These are phyloP conservation scores for Hypoxylon sp. DNA, from an alignment of 2,329 filamentous ascomycete genomes.

Conservation along the genomic window DNA sequence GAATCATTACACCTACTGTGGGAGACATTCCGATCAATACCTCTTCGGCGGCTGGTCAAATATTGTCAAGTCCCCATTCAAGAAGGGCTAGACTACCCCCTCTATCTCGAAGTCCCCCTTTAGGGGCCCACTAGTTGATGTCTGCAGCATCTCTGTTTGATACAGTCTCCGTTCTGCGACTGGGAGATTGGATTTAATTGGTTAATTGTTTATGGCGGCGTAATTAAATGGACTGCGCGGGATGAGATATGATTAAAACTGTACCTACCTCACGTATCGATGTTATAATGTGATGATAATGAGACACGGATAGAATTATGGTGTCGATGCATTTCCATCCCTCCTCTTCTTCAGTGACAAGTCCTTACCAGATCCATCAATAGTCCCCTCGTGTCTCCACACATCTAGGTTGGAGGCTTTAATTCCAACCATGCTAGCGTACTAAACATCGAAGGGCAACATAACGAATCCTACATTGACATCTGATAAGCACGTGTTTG, in stretches of 20 bases:
- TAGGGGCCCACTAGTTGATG: not conserved
- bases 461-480: not conserved
- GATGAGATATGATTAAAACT: conserved; percentile 19
- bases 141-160: conserved; percentile 27
- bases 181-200: conserved; percentile 32
- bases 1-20: conserved; percentile 69
- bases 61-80: conserved; percentile 60
- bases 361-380: not conserved
- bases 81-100: conserved; percentile 45
- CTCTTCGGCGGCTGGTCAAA: conserved; percentile 66
- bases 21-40: conserved; percentile 68
- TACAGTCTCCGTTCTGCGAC: conserved; percentile 27
- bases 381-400: not conserved
- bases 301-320: conserved; percentile 26
- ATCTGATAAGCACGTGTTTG: no score
- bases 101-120: conserved; percentile 9
- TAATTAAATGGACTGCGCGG: conserved; percentile 14
- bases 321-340: not conserved
- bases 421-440: not conserved
- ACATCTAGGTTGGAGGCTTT: not conserved
- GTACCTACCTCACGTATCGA: conserved; percentile 21
- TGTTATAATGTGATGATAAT: conserved; percentile 37
- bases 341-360: not conserved
- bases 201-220: conserved; percentile 25
- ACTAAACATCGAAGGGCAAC: not conserved